Conservation (phyloP, 108 stramenopile genomes). For the Phaeodactylum tricornutum region DNA sequence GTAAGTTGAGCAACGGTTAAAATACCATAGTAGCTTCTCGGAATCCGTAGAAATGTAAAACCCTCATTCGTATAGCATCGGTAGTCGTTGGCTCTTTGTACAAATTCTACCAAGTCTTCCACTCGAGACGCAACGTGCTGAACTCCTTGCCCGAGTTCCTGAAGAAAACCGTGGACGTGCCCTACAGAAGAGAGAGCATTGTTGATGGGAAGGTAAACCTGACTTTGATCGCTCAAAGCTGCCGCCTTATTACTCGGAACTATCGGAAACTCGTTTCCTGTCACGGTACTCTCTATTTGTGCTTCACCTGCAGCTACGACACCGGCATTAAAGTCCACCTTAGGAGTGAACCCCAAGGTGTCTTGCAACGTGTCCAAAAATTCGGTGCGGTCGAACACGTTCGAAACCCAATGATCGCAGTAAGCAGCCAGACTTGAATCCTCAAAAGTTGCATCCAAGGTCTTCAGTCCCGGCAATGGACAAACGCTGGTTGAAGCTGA, state of each 20-base stretch:
- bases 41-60: constrained; percentile 79
- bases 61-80: constrained; percentile 71
- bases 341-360: constrained; percentile 61
- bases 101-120: constrained; percentile 63
- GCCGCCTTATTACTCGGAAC: constrained; percentile 23
- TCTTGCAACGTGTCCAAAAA: constrained; percentile 75
- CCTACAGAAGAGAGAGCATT: constrained; percentile 81
- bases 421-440: constrained; percentile 44
- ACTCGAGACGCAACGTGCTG: constrained; percentile 85
- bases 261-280: constrained; percentile 56
- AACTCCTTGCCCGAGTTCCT: constrained; percentile 82
- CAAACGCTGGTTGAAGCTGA: constrained; percentile 5
- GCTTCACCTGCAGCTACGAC: constrained; percentile 88
- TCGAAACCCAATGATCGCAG: constrained; percentile 82
- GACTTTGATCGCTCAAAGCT: constrained; percentile 67
- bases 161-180: constrained; percentile 81
- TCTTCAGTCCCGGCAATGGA: constrained; percentile 50
- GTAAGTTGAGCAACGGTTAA: constrained; percentile 33
- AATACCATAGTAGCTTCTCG: constrained; percentile 77
- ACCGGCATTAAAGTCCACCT: constrained; percentile 87
- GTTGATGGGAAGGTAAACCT: constrained; percentile 86
- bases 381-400: constrained; percentile 59
- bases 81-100: constrained; percentile 64
- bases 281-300: constrained; percentile 84
- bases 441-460: constrained; percentile 55